Conservation (phyloP, 83 land plant species). For the Picea abies region DNA sequence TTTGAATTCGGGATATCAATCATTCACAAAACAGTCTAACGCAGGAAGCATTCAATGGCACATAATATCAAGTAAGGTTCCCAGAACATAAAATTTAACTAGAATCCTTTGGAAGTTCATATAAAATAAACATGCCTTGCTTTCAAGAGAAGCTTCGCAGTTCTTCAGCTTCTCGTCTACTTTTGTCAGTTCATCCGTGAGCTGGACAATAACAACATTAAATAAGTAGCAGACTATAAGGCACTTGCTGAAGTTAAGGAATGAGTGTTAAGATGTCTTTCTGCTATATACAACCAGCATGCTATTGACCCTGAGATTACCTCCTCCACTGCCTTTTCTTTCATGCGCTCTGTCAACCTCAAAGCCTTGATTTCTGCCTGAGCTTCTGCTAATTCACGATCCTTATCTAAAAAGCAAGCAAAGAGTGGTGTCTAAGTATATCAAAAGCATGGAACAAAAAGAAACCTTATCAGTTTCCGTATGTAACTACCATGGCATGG, state of each 20-base stretch:
- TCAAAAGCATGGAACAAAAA: not conserved
- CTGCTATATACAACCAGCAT: not conserved
- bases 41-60: not conserved
- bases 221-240: not conserved
- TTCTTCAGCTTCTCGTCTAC: constrained; percentile 85
- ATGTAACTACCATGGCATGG: not conserved
- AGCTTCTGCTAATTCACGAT: constrained; percentile 86
- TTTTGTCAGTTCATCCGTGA: constrained; percentile 39
- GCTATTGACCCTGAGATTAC: constrained; percentile 30
- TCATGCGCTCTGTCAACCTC: constrained; percentile 69
- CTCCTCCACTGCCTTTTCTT: constrained; percentile 97
- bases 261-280: not conserved
- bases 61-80: not conserved
- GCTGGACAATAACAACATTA: constrained; percentile 7
- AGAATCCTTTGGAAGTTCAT: not conserved
- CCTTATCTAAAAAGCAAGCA: constrained; percentile 69
- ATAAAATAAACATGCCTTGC: constrained; percentile 51
- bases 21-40: not conserved
- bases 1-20: not conserved
- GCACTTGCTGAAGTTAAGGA: not conserved
- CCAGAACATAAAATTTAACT: not conserved
- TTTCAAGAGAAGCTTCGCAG: constrained; percentile 77
- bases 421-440: not conserved
- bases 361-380: constrained; percentile 90
- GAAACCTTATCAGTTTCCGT: not conserved